Evolutionary conservation across 371 early-diverging fungal genomes (phyloP), one percentile per base, ranked within the genome.

Genomic region (Saksenaea vasiformis): DNA sequence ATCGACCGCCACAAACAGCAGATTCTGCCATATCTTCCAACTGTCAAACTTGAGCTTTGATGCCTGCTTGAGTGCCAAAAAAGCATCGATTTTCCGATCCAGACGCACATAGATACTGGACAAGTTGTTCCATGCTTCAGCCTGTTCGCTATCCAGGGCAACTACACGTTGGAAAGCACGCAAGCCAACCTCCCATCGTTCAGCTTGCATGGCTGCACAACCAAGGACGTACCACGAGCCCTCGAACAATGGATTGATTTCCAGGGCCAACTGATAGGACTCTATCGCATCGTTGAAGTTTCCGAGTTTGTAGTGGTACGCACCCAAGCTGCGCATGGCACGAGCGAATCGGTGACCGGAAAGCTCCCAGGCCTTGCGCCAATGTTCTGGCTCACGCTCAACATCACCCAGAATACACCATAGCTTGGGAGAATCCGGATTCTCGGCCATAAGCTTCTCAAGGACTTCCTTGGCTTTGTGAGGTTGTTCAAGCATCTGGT

Each of bases 81-180:
- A 92, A 0, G 97, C 98, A 55, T 94, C 93, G 54, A 83, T 43
- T 67, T 89, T 82, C 58, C 85, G 85, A 60, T 84, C 85, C 68
- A 83, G 73, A 14, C 77, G 85, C 55, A 95, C 70, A 67, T 93
- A 91, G 38, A 93, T 87, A 5, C 94, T 88, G 0, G 96, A 94
- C 61, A 98, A 74, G 74, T 98, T 98, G 72, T 91, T 98, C 97
- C 98, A 98, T 34, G 96, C 96, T 76, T 97, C 98, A 31, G 91
- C 92, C 69, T 96, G 95, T 64, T 90, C 90, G 53, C 76, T 68
- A 65, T 96, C 93, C 31, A 98, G 67, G 13, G 82, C 64, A 7
- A 92, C 90, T 8, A 87, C 89, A 37, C 90, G 90, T 43, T 82
- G 76, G 78, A 97, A 98, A 4, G 96, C 94, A 17, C 81, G 70